Conservation (phyloP, 1,284 basidiomycete genomes). For the Marasmius tenuissimus region DNA sequence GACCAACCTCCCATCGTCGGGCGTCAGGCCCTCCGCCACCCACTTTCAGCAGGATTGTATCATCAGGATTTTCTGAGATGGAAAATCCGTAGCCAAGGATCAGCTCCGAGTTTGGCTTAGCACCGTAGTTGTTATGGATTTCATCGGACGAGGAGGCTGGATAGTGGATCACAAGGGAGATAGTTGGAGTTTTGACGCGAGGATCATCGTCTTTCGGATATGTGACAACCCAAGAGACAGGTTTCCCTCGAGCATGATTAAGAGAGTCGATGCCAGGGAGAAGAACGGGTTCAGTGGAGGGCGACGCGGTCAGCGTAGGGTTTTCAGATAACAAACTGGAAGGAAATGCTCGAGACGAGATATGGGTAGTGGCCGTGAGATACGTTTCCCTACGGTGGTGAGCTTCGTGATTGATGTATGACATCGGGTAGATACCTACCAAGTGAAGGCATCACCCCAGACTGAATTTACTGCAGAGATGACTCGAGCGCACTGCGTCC, state of each 20-base stretch:
- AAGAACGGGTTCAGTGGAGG: constrained; percentile 71
- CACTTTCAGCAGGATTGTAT: constrained; percentile 79
- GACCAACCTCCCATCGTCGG: constrained; percentile 63
- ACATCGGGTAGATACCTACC: constrained; percentile 44
- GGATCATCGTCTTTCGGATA: constrained; percentile 26
- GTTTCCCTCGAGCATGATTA: constrained; percentile 75
- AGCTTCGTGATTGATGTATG: background rate
- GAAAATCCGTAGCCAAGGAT: constrained; percentile 89
- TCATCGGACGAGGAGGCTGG: constrained; percentile 47
- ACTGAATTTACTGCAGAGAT: constrained; percentile 34
- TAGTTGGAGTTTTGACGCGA: constrained; percentile 9
- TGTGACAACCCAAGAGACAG: constrained; percentile 78
- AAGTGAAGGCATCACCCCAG: constrained; percentile 60
- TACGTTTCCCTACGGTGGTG: constrained; percentile 66
- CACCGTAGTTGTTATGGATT: constrained; percentile 88
- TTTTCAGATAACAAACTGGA: constrained; percentile 68
- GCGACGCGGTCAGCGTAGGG: constrained; percentile 51
- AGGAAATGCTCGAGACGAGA: constrained; percentile 87
- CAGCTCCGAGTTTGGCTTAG: constrained; percentile 84
- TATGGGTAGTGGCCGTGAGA: constrained; percentile 68
- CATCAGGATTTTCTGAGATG: constrained; percentile 74
- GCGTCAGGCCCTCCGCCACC: constrained; percentile 42
- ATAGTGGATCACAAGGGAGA: constrained; percentile 50
- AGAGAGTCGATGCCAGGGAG: constrained; percentile 84
- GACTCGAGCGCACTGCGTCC: constrained; percentile 46